phyloP scores from a whole-genome alignment of 2,329 filamentous ascomycete genomes.

The Cladosporium colombiae region DNA sequence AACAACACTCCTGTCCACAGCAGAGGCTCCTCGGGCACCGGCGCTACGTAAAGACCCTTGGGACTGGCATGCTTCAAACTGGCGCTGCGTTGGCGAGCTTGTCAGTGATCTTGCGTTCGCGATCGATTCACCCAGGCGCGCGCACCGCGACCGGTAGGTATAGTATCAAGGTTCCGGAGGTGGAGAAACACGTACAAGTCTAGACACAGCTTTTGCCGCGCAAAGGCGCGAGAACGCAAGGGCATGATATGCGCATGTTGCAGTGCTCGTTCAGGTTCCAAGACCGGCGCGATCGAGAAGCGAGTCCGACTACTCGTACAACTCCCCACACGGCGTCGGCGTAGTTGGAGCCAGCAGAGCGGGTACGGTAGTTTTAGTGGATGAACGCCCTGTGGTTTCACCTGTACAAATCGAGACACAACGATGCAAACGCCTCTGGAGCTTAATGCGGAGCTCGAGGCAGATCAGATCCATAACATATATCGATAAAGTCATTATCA shows the following conservation, averaged over 20 bases:
- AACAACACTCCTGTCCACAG: slow-evolving; percentile 93
- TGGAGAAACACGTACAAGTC: slow-evolving; percentile 67
- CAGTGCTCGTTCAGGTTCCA: slow-evolving; percentile 6
- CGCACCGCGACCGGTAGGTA: background rate
- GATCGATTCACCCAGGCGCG: background rate
- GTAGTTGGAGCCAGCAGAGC: slow-evolving; percentile 1
- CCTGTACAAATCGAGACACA: background rate
- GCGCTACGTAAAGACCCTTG: slow-evolving; percentile 80
- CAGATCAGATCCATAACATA: background rate
- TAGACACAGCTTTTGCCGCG: slow-evolving; percentile 73
- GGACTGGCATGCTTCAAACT: slow-evolving; percentile 65
- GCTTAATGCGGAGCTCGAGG: background rate
- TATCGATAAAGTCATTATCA: background rate
- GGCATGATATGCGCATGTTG: slow-evolving; percentile 19
- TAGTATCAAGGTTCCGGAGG: background rate
- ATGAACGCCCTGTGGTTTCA: background rate
- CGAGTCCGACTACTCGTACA: background rate
- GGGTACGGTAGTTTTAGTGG: background rate
- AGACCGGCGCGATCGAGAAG: background rate
- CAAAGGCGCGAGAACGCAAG: slow-evolving; percentile 46
- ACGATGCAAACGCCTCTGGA: background rate
- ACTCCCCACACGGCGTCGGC: background rate
- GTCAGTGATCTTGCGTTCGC: background rate
- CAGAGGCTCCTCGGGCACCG: slow-evolving; percentile 77
- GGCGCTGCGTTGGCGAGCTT: slow-evolving; percentile 18